Evolutionary conservation across 495 filamentous ascomycete genomes (phyloP).

Genomic region (Penicillium macrosclerotiorum): DNA sequence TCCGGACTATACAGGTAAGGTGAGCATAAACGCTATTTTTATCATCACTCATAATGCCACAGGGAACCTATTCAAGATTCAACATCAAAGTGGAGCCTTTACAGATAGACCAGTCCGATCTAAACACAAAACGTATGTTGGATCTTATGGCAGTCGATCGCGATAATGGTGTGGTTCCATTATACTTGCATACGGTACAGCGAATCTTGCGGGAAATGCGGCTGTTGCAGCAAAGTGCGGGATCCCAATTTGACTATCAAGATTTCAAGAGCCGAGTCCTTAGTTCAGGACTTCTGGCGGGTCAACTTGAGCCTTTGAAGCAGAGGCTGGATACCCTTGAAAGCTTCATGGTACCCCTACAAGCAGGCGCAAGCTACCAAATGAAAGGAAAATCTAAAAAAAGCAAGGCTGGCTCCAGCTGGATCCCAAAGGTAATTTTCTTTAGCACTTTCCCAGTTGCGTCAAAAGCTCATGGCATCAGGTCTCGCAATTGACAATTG

Average conservation of each 20-base stretch:
- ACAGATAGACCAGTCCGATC: conserved; percentile 53
- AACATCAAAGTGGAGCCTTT: conserved; percentile 52
- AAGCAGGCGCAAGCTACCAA: not conserved
- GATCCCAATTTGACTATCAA: conserved; percentile 49
- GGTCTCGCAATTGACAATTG: conserved; percentile 63
- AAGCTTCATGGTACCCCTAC: conserved; percentile 50
- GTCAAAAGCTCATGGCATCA: conserved; percentile 7
- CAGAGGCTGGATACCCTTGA: conserved; percentile 58
- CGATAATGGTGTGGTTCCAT: conserved; percentile 42
- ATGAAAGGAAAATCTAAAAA: conserved; percentile 3
- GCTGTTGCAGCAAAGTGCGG: conserved; percentile 37
- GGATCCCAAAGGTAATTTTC: conserved; percentile 9
- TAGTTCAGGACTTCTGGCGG: conserved; percentile 33
- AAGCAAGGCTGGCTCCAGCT: conserved; percentile 2
- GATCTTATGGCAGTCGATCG: conserved; percentile 65
- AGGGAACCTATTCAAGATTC: conserved; percentile 24
- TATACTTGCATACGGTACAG: conserved; percentile 61
- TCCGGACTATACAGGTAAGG: conserved; percentile 43
- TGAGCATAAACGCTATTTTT: not conserved
- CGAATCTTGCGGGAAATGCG: conserved; percentile 62
- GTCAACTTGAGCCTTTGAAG: conserved; percentile 49
- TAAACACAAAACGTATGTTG: conserved; percentile 64
- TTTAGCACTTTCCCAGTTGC: not conserved
- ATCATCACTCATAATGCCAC: conserved; percentile 4
- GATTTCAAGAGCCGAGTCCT: conserved; percentile 45